These are phyloP conservation scores for Rhynchosporium agropyri DNA, from an alignment of 2,329 filamentous ascomycete species.

Conservation along the genomic window DNA sequence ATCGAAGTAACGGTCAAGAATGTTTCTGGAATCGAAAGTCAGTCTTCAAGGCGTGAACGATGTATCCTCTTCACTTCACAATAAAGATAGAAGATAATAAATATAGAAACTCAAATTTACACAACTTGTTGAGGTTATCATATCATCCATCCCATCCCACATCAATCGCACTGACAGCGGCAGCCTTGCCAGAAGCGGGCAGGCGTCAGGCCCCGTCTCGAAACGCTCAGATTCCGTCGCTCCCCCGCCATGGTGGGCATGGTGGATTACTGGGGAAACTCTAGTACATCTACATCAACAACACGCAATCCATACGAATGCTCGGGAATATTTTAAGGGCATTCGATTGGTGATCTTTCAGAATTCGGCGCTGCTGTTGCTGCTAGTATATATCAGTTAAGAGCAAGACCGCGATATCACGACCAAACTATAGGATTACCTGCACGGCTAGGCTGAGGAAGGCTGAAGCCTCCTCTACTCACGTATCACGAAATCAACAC, in stretches of 20 bases:
- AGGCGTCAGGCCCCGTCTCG: neutral
- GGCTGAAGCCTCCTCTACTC: constrained; percentile 8
- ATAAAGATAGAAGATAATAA: too few species aligned
- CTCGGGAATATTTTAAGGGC: neutral
- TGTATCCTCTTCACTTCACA: too few species aligned
- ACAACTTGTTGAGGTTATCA: too few species aligned
- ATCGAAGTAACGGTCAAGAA: too few species aligned
- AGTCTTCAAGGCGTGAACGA: too few species aligned
- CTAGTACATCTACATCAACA: constrained; percentile 5
- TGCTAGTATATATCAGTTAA: neutral
- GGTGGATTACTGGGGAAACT: neutral
- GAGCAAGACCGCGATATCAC: neutral
- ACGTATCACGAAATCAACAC: neutral
- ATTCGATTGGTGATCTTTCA: constrained; percentile 1
- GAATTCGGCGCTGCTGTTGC: neutral
- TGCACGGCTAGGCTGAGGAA: neutral
- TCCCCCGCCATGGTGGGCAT: neutral
- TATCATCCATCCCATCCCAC: too few species aligned
- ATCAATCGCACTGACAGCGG: constrained; percentile 4
- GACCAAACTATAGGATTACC: neutral
- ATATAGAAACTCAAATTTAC: too few species aligned
- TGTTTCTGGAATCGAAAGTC: too few species aligned
- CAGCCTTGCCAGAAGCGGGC: neutral
- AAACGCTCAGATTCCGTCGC: neutral
- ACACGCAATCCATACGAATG: constrained; percentile 3